Evolutionary conservation across 495 filamentous ascomycete genomes (phyloP), one percentile per base, ranked within the genome.

Genomic region (Chaetomidium leptoderma): DNA sequence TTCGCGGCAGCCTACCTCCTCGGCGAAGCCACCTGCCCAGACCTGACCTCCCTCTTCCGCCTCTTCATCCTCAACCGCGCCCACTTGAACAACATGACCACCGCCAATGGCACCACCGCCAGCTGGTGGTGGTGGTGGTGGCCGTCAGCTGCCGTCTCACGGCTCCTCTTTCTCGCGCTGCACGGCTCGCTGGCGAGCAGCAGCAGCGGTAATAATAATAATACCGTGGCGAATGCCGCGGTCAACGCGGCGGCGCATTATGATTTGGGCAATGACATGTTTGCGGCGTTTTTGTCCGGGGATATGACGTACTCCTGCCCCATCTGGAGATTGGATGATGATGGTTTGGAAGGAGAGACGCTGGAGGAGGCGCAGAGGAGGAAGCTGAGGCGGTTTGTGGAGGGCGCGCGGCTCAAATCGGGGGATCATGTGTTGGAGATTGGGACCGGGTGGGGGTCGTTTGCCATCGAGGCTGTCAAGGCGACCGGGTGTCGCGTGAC

Each of bases 251-350:
- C 77, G 2, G 81, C 83, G n/a, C 87, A 90, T 57, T 89, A 89
- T 61, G 86, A 90, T 66, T 86, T 88, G 54, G 83, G 82, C 61
- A 89, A 90, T 66, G 78, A 81, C 24, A 84, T 89, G 76, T 89
- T 90, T 59, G 77, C 83, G 8, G 82, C 85, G 3, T 89, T 89
- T 53, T 74, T 90, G 24, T 88, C 86, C 1, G 70, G 77, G 4
- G 87, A 89, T 59, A 87, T 90, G 84, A 89, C 86, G 11, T 90
- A 89, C 63, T 87, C 84, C 3, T 88, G 86, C 60, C 83, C 85
- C 0, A 86, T 89, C 48, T 89, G 86, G 84, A 10, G 7, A 35
- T 13, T 10, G 32, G 7, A 35, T 13, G 2, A 8, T 3, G 43
- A 13, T 4, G 42, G 30, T 57, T n/a, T n/a, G n/a, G 62, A 58